Percentiles rank a stretch among this genome's conserved stretches.
Conservation (phyloP, 495 filamentous ascomycete species). For the Geoglossum glabrum region DNA sequence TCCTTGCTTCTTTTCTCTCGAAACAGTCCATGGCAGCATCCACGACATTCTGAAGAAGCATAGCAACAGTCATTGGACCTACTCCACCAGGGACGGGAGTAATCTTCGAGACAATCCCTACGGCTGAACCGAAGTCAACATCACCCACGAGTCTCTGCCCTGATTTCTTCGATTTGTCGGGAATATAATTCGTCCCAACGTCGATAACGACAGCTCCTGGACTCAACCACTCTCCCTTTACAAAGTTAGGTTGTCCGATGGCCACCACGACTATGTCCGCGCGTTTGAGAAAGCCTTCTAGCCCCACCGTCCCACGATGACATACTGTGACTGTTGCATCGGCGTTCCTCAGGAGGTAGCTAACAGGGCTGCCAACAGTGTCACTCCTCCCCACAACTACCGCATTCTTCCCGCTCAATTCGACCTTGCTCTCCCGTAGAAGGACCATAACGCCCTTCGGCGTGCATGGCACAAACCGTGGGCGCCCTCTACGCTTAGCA, state of each 20-base stretch:
- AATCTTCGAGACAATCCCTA: conserved; percentile 77
- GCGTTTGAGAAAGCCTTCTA: conserved; percentile 51
- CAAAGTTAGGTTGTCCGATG: conserved; percentile 68
- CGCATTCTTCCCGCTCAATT: conserved; percentile 74
- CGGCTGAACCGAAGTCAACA: conserved; percentile 76
- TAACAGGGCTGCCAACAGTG: conserved; percentile 91
- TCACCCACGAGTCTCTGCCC: conserved; percentile 88
- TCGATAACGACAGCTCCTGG: conserved; percentile 87
- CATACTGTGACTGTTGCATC: conserved; percentile 94
- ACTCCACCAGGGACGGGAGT: conserved; percentile 95
- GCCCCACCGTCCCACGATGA: conserved; percentile 64
- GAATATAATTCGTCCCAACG: conserved; percentile 90
- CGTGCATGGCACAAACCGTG: conserved; percentile 81
- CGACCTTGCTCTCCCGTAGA: conserved; percentile 61
- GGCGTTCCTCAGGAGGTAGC: conserved; percentile 82
- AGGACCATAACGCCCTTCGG: conserved; percentile 94
- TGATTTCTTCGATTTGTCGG: conserved; percentile 85
- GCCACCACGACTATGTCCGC: conserved; percentile 86
- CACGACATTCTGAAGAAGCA: conserved; percentile 88
- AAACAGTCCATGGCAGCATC: conserved; percentile 63
- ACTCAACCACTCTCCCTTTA: conserved; percentile 92
- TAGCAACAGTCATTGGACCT: conserved; percentile 95
- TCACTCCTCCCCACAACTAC: conserved; percentile 91
- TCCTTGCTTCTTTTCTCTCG: conserved; percentile 53
- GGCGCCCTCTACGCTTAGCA: conserved; percentile 76